phyloP scores from a whole-genome alignment of 2,329 filamentous ascomycete genomes.

The Talaromyces atroroseus region DNA sequence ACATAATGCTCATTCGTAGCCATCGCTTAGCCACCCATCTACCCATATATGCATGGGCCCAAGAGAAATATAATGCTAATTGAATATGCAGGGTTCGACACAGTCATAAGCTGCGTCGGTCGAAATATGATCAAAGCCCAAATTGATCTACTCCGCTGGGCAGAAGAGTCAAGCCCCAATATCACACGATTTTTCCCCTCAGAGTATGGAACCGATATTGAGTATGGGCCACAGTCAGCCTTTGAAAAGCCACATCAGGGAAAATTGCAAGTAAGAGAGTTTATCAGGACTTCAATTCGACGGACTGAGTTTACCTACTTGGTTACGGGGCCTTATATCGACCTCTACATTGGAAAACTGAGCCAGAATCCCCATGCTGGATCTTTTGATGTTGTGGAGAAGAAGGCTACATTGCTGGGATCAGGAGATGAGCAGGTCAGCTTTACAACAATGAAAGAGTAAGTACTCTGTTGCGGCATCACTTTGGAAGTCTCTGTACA shows the following conservation, averaged over 20 bases:
- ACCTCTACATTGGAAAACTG: constrained; percentile 50
- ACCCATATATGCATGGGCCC: too few relatives aligned
- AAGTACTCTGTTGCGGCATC: too few relatives aligned
- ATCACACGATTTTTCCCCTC: constrained; percentile 62
- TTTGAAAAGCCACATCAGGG: constrained; percentile 62
- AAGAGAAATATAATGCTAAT: too few relatives aligned
- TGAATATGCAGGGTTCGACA: constrained; percentile 48
- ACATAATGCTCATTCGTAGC: too few relatives aligned
- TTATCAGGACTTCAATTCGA: constrained; percentile 48
- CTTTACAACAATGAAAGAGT: constrained; percentile 68
- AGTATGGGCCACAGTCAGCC: constrained; percentile 53
- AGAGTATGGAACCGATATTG: constrained; percentile 62
- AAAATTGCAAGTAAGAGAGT: constrained; percentile 63
- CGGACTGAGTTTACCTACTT: constrained; percentile 60
- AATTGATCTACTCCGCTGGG: constrained; percentile 54
- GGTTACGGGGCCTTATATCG: constrained; percentile 64
- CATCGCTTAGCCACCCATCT: too few relatives aligned
- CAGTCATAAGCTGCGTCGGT: constrained; percentile 60
- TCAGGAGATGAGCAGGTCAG: constrained; percentile 57
- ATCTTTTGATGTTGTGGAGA: constrained; percentile 53
- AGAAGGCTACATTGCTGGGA: constrained; percentile 55
- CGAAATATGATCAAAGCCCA: constrained; percentile 57
- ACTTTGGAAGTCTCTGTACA: too few relatives aligned
- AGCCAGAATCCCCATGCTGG: constrained; percentile 45
- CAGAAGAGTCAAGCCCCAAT: constrained; percentile 47